These are phyloP conservation scores for Nitzschia sp. DNA, from an alignment of 108 stramenopile genomes.

Conservation along the genomic window DNA sequence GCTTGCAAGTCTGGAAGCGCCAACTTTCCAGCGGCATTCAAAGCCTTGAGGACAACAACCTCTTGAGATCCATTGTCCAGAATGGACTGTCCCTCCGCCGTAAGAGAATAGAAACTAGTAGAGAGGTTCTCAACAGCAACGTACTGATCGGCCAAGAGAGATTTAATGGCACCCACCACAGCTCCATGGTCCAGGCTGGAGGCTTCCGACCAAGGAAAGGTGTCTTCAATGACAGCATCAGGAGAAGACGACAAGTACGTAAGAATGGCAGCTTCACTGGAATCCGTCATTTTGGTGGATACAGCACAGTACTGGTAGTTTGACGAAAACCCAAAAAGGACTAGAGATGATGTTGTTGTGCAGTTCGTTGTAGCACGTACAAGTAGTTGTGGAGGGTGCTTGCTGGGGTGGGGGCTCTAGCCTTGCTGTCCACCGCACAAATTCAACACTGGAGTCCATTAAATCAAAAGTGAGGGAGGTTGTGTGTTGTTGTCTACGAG, in stretches of 20 bases:
- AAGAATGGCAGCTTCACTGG: slow-evolving; percentile 67
- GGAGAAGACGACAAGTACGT: slow-evolving; percentile 57
- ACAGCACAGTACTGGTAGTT: too few relatives aligned
- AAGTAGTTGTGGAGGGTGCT: too few relatives aligned
- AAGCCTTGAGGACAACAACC: slow-evolving; percentile 63
- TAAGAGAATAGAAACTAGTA: slow-evolving; percentile 65
- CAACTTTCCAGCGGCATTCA: slow-evolving; percentile 65
- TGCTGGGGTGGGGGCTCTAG: too few relatives aligned
- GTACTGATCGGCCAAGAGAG: slow-evolving; percentile 79
- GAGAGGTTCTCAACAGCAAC: slow-evolving; percentile 58
- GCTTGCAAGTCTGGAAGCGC: slow-evolving; percentile 60
- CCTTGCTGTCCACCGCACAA: too few relatives aligned
- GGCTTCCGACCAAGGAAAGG: slow-evolving; percentile 51
- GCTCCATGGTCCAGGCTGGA: slow-evolving; percentile 70
- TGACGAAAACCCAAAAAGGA: too few relatives aligned
- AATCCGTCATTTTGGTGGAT: slow-evolving; percentile 40
- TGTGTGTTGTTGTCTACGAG: too few relatives aligned
- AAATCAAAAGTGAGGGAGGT: too few relatives aligned
- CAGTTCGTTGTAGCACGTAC: too few relatives aligned
- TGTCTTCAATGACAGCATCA: slow-evolving; percentile 72
- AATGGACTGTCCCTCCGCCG: slow-evolving; percentile 73
- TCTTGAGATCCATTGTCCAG: slow-evolving; percentile 85
- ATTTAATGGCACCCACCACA: slow-evolving; percentile 85
- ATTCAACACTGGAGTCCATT: too few relatives aligned
- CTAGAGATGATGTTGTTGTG: too few relatives aligned